Conservation (phyloP, 352 stramenopile species). For the Phytophthora sp. region DNA sequence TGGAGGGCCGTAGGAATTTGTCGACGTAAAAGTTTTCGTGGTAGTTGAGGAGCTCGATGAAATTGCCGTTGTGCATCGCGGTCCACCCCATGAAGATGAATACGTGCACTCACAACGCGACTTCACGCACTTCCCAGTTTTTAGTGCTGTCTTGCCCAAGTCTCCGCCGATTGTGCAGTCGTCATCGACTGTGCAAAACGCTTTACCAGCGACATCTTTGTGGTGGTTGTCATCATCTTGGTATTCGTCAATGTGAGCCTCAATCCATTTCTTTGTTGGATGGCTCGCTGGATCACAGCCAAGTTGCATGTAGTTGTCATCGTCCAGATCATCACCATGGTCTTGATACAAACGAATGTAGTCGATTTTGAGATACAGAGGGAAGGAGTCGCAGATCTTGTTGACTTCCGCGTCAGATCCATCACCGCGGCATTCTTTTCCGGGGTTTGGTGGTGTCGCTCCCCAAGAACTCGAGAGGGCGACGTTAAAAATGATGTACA, state of each 20-base stretch:
- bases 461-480: conserved; percentile 52
- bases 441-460: conserved; percentile 41
- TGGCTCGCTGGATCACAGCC: conserved; percentile 48
- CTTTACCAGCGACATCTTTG: conserved; percentile 37
- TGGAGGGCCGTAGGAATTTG: conserved; percentile 36
- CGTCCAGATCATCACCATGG: conserved; percentile 18
- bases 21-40: conserved; percentile 27
- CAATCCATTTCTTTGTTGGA: conserved; percentile 48
- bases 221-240: conserved; percentile 41
- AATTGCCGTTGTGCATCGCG: conserved; percentile 51
- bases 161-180: conserved; percentile 40
- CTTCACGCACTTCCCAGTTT: conserved; percentile 47
- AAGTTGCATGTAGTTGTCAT: conserved; percentile 35
- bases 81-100: conserved; percentile 43
- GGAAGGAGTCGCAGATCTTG: conserved; percentile 52
- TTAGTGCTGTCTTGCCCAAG: conserved; percentile 19
- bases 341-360: conserved; percentile 89
- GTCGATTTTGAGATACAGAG: conserved; percentile 82
- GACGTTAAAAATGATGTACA: conserved; percentile 65
- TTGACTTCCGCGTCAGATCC: conserved; percentile 25
- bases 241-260: conserved; percentile 46
- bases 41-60: conserved; percentile 22
- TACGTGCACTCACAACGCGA: conserved; percentile 49
- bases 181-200: conserved; percentile 40
- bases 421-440: conserved; percentile 34